These are phyloP conservation scores for Diutina ranongensis DNA, from an alignment of 1,139 yeast species.

Conservation along the genomic window DNA sequence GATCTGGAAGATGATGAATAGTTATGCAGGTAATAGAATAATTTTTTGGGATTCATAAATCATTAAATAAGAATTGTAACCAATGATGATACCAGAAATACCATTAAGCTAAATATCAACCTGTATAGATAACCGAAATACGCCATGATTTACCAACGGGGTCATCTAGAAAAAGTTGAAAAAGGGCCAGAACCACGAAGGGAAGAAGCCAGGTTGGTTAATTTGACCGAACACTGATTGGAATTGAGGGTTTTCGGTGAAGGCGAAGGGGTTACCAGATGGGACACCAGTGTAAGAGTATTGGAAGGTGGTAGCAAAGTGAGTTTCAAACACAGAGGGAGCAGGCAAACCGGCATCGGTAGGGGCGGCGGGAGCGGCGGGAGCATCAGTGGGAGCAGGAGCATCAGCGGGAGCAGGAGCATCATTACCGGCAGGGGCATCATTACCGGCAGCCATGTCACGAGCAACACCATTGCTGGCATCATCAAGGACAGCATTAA, in stretches of 20 bases:
- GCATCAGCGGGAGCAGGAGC: neutral
- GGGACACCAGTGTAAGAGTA: neutral
- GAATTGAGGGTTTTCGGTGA: neutral
- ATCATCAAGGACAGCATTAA: neutral
- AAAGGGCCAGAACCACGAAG: neutral
- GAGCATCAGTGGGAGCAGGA: neutral
- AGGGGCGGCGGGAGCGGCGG: neutral
- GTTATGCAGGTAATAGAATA: neutral
- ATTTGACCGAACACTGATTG: neutral
- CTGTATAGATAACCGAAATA: neutral
- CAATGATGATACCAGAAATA: neutral
- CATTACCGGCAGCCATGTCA: neutral
- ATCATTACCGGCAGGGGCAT: neutral
- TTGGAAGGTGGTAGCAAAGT: slow-evolving; percentile 2
- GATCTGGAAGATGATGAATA: neutral
- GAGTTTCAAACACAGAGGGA: neutral
- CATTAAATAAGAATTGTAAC: neutral
- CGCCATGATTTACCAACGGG: neutral
- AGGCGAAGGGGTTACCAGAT: neutral
- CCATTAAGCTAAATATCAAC: neutral
- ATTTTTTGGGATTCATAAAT: neutral
- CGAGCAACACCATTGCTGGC: neutral
- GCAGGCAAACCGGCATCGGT: neutral
- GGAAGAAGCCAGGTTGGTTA: neutral
- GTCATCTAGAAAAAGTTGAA: neutral